A percentile compares a stretch with the other conserved stretches of the same genome.
Evolutionary conservation across 352 stramenopile genomes (phyloP).

Genomic region (Sclerospora graminicola): DNA sequence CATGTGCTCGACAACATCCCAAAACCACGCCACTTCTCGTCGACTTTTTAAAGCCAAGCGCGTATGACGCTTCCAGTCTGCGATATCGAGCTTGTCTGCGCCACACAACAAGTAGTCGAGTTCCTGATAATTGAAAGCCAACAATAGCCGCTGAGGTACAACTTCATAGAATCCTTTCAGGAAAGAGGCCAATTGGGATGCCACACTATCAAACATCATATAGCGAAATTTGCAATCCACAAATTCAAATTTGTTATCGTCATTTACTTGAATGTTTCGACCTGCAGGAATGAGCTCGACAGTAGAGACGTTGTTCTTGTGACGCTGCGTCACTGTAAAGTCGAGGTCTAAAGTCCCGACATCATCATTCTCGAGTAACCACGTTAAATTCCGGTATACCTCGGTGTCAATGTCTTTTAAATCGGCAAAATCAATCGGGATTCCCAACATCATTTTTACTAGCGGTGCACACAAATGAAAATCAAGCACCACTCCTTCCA

Average conservation of each 20-base stretch:
- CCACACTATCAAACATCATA: conserved; percentile 89
- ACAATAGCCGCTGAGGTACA: conserved; percentile 83
- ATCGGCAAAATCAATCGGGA: conserved; percentile 90
- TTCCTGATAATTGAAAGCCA: conserved; percentile 94
- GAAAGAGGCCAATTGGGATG: conserved; percentile 78
- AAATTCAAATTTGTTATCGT: conserved; percentile 94
- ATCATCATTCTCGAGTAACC: conserved; percentile 49
- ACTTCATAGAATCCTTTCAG: conserved; percentile 95
- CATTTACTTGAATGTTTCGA: conserved; percentile 82
- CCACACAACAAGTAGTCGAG: conserved; percentile 93
- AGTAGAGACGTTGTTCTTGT: conserved; percentile 6
- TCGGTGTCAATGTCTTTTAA: conserved; percentile 77
- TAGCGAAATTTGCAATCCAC: conserved; percentile 92
- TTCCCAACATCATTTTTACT: conserved; percentile 96
- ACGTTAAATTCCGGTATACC: conserved; percentile 44
- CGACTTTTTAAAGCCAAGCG: conserved; percentile 16
- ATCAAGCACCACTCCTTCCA: conserved; percentile 88
- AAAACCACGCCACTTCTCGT: conserved; percentile 28
- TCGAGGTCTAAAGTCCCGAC: conserved; percentile 39
- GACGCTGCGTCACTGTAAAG: conserved; percentile 43
- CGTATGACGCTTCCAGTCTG: conserved; percentile 89
- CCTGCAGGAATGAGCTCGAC: conserved; percentile 54
- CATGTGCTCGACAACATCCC: conserved; percentile 83
- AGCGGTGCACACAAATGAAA: conserved; percentile 92
- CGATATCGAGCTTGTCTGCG: conserved; percentile 87